These are phyloP conservation scores for Penicillium sp. DNA, from an alignment of 2,329 filamentous ascomycete species.

Conservation along the genomic window DNA sequence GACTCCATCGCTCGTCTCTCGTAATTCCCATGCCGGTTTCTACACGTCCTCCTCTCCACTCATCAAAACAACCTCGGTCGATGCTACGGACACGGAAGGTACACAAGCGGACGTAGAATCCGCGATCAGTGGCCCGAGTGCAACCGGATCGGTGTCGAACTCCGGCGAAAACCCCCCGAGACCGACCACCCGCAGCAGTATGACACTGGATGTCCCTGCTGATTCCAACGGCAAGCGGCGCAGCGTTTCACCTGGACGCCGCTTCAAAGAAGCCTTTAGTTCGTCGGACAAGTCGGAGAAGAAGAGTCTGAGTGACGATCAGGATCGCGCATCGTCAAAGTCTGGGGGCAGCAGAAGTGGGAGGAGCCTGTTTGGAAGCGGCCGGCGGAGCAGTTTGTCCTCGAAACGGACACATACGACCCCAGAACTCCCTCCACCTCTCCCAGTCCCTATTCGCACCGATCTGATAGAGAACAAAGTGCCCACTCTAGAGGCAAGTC, in stretches of 20 bases:
- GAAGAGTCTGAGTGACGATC: slow-evolving; percentile 54
- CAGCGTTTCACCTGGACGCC: slow-evolving; percentile 67
- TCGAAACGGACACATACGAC: slow-evolving; percentile 30
- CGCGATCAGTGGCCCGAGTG: slow-evolving; percentile 29
- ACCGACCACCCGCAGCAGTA: slow-evolving; percentile 28
- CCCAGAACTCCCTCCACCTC: slow-evolving; percentile 32
- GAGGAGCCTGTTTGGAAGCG: slow-evolving; percentile 38
- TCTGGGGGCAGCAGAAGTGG: slow-evolving; percentile 43
- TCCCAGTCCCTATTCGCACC: slow-evolving; percentile 35
- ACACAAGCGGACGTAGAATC: slow-evolving; percentile 28
- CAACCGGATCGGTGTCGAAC: slow-evolving; percentile 44
- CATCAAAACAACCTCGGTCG: slow-evolving; percentile 56
- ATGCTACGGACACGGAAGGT: slow-evolving; percentile 38
- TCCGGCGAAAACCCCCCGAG: slow-evolving; percentile 35
- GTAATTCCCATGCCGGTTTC: slow-evolving; percentile 65
- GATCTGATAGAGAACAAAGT: slow-evolving; percentile 29
- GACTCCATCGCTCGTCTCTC: slow-evolving; percentile 52
- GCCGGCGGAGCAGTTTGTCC: slow-evolving; percentile 37
- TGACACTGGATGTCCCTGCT: slow-evolving; percentile 33
- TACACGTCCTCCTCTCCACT: slow-evolving; percentile 67
- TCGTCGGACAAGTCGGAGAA: slow-evolving; percentile 36
- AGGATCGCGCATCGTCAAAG: slow-evolving; percentile 45
- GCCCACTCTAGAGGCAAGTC: slow-evolving; percentile 24
- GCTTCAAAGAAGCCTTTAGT: slow-evolving; percentile 68
- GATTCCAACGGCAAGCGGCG: slow-evolving; percentile 50